phyloP scores from a whole-genome alignment of 257 asterid species.

The Solanum chmielewskii region DNA sequence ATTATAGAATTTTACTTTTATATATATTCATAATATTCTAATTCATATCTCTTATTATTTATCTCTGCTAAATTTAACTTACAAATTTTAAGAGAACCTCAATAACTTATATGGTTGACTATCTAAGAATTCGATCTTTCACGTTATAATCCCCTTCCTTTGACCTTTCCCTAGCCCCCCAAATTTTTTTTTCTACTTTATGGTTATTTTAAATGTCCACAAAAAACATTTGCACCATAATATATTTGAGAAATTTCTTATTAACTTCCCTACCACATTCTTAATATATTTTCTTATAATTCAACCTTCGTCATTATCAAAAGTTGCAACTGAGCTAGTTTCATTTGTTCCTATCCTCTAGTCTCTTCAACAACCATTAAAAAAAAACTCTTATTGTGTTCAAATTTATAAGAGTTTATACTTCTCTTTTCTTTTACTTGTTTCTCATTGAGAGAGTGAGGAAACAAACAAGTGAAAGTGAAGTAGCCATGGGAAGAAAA shows the following conservation, averaged over 20 bases:
- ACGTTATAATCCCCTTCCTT: too few relatives aligned
- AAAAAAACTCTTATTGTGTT: background rate
- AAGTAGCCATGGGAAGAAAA: conserved; percentile 48
- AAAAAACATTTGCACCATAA: background rate
- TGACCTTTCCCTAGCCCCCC: too few relatives aligned
- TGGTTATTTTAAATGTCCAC: background rate
- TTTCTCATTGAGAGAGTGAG: background rate
- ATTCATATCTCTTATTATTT: background rate
- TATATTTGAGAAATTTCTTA: background rate
- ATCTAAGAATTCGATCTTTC: too few relatives aligned
- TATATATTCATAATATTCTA: too few relatives aligned
- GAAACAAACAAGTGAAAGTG: background rate
- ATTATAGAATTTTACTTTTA: background rate
- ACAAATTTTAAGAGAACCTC: fast-evolving
- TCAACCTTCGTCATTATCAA: conserved; percentile 23
- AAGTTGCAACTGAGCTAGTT: conserved; percentile 39
- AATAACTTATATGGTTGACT: fast-evolving
- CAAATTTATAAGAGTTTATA: background rate
- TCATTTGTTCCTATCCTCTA: conserved; percentile 20
- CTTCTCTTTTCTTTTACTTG: background rate
- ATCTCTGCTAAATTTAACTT: background rate
- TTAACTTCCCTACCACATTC: background rate
- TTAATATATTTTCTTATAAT: background rate
- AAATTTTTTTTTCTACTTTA: too few relatives aligned
- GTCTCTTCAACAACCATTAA: background rate